Base-by-base conservation (phyloP, 176 grass and related monocot genomes). In the Eragrostis nindensis region DNA sequence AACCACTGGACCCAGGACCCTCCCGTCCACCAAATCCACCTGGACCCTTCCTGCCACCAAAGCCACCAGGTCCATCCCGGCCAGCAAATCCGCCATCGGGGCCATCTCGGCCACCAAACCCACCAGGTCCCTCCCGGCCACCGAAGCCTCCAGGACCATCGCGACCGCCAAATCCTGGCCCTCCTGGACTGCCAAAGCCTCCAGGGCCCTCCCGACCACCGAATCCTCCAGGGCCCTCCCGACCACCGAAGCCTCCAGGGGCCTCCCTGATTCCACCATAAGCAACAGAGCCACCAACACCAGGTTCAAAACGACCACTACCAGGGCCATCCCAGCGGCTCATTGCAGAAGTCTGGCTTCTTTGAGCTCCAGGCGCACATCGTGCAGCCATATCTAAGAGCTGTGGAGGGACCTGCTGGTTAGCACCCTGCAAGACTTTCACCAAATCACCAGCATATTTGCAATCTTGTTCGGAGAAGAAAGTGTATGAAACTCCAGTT, bases 351-450 rank as follows among this genome's bases (percentile, higher is more conserved):
- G 81, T n/a, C 54, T 83, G 92, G 27, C 68, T 86, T 80, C 78
- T 89, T 64, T 84, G 74, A 76, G 76, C 42, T 46, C 59, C 80
- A 66, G 90, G 47, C 9, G 66, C 84, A 87, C 86, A 89, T 16
- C 88, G 87, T 62, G 90, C 86, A 60, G 84, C 88, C 92, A 98
- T 93, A 27, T 91, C 84, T 47, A 79, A 84, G 64, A 98, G 81
- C 78, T 94, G 83, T 66, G 90, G 88, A 79, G 95, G 95, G 57
- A 98, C 95, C 64, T 86, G 92, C 75, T 98, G 95, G 76, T 91
- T 91, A 74, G 92, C 84, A 81, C 95, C 95, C 87, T 98, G 90
- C 80, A 98, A 87, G 53, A 98, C 77, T 89, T 98, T 98, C 36
- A 98, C 76, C 62, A 99, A 88, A 86, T 99, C 96, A 88, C 78